Base-by-base conservation (phyloP, 768 basidiomycete genomes). In the Trametes villosa region DNA sequence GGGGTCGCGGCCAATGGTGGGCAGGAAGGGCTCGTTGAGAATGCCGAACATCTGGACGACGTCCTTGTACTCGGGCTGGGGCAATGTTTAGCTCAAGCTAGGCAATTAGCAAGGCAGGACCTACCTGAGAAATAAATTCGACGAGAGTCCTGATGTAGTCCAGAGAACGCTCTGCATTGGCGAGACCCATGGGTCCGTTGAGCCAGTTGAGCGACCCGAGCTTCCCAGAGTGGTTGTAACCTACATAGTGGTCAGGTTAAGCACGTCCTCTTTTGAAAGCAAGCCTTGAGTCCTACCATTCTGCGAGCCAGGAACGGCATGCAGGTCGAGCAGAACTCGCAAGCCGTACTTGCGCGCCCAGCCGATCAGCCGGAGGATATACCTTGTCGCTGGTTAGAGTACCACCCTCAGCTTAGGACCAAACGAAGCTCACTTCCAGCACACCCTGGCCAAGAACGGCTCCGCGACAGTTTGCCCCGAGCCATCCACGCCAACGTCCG, bases 321-420 rank as follows among this genome's bases (percentile, higher is more conserved):
- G 91, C 36, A 93, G 73, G 74, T 96, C 94, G 13, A 96, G 76
- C 66, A 84, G 83, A 54, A 96, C 84, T 24, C 94, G 81, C 22
- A 96, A 65, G 1, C 94, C 94, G 70, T 96, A 96, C 74, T 97
- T 96, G 49, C 94, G 80, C 17, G 86, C 87, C 94, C 94, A 97
- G 4, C 78, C 80, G 36, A 96, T 75, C 26, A 89, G 80, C 41
- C 85, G 85, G 26, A 92, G 74, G 72, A 92, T 85, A 74, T 94
- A 92, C 64, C 85, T 87, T 47, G 15, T n/a, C 4, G 4, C 9
- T n/a, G 27, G 1, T 49, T 26, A 64, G 40, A 22, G 26, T 48
- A 26, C 1, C n/a, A 52, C 18, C 24, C 65, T 42, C 22, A n/a
- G n/a, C 30, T 38, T 5, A 18, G 7, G 49, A 3, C 9, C 5